These are phyloP conservation scores for Apiotrichum gamsii DNA, from an alignment of 1,284 basidiomycete species.

Conservation along the genomic window DNA sequence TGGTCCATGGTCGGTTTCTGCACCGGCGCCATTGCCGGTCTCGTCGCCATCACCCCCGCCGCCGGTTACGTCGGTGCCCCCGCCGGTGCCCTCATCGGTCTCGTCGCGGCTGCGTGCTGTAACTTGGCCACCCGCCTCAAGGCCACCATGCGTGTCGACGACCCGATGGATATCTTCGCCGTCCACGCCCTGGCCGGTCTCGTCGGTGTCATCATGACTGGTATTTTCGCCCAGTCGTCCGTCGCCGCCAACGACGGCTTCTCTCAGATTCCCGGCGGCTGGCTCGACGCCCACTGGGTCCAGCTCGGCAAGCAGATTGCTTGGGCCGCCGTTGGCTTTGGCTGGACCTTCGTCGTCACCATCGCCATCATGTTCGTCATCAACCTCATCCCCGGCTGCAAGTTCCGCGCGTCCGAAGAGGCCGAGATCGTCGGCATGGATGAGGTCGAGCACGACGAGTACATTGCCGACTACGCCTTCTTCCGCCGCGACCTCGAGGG, in stretches of 20 bases:
- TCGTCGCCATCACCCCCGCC: constrained; percentile 75
- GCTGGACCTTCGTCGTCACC: constrained; percentile 53
- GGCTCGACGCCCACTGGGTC: constrained; percentile 64
- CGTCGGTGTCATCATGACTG: constrained; percentile 63
- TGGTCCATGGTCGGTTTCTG: constrained; percentile 81
- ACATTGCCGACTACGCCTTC: constrained; percentile 48
- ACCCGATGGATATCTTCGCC: constrained; percentile 66
- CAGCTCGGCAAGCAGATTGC: constrained; percentile 77
- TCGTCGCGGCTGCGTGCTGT: constrained; percentile 66
- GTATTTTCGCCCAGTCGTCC: constrained; percentile 64
- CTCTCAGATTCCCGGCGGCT: constrained; percentile 58
- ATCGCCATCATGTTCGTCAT: constrained; percentile 53
- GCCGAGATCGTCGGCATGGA: constrained; percentile 84
- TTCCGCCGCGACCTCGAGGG: constrained; percentile 45
- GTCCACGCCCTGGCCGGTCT: constrained; percentile 87
- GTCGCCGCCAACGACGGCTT: constrained; percentile 67
- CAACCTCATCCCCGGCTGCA: constrained; percentile 69
- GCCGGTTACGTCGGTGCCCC: constrained; percentile 48
- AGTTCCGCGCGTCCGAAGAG: constrained; percentile 65
- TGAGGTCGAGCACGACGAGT: constrained; percentile 47
- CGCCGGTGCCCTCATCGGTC: constrained; percentile 64
- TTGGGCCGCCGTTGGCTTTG: constrained; percentile 66
- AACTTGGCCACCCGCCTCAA: constrained; percentile 82
- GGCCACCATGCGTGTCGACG: constrained; percentile 48
- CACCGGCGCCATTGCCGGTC: constrained; percentile 56